Evolutionary conservation across 1,139 yeast species (phyloP).

Genomic region (Candida sanyaensis): DNA sequence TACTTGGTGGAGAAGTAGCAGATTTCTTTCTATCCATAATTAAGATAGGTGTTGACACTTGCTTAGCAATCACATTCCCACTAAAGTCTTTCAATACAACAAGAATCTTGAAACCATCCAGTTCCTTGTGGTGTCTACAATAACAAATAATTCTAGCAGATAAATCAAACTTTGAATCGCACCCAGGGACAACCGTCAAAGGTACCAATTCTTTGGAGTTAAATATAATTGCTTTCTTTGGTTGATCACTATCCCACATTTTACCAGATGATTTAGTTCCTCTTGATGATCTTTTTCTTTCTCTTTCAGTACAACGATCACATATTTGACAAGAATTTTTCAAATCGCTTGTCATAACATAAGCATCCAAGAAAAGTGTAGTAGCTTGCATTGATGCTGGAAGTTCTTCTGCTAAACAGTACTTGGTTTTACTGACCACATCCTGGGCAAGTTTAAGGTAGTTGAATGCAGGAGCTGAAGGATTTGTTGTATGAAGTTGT

Average conservation of each 20-base stretch:
- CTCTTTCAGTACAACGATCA: conserved; percentile 84
- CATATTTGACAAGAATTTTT: conserved; percentile 74
- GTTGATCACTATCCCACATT: conserved; percentile 69
- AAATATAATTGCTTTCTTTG: conserved; percentile 82
- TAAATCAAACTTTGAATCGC: conserved; percentile 52
- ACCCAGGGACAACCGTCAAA: conserved; percentile 40
- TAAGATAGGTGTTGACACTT: conserved; percentile 72
- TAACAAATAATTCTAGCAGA: conserved; percentile 91
- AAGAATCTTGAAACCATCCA: conserved; percentile 74
- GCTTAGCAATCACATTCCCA: conserved; percentile 70
- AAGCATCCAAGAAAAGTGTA: conserved; percentile 65
- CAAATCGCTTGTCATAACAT: conserved; percentile 58
- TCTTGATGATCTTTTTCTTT: conserved; percentile 90
- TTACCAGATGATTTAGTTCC: conserved; percentile 59
- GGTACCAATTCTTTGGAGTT: conserved; percentile 87
- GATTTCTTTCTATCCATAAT: conserved; percentile 92
- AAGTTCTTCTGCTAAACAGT: conserved; percentile 58
- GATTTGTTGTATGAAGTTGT: conserved; percentile 36
- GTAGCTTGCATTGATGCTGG: conserved; percentile 46
- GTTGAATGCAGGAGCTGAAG: conserved; percentile 2
- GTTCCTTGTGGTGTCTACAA: conserved; percentile 90
- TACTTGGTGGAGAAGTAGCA: conserved; percentile 9
- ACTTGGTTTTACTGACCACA: conserved; percentile 82
- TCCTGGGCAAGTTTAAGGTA: conserved; percentile 72
- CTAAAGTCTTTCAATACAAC: conserved; percentile 65